These are phyloP conservation scores for Cichorium intybus DNA, from an alignment of 140 eudicot genomes.

Conservation along the genomic window DNA sequence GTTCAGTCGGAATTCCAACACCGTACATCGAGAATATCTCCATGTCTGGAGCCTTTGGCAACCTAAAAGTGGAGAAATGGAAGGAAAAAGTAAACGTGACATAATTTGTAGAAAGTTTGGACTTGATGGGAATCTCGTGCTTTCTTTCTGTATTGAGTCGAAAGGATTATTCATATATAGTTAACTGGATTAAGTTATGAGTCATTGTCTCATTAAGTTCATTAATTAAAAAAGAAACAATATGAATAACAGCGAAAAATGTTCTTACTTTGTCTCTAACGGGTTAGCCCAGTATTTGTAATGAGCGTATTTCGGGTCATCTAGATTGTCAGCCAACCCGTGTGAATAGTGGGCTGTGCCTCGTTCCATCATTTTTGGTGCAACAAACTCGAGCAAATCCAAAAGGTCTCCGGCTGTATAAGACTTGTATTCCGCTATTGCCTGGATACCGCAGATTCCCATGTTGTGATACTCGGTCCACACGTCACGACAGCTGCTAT, in stretches of 20 bases:
- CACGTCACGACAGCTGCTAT: constrained; percentile 70
- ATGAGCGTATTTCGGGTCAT: constrained; percentile 83
- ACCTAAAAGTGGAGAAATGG: constrained; percentile 32
- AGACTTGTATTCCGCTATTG: constrained; percentile 70
- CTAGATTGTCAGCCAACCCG: constrained; percentile 81
- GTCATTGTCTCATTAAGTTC: too few species aligned
- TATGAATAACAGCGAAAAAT: neutral
- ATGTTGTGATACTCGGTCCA: constrained; percentile 99
- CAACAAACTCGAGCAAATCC: constrained; percentile 79
- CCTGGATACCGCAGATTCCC: constrained; percentile 73
- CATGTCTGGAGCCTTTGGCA: constrained; percentile 91
- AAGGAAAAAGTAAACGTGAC: too few species aligned
- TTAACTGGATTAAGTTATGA: too few species aligned
- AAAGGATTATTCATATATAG: too few species aligned
- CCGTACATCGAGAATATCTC: constrained; percentile 89
- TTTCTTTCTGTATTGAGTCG: too few species aligned
- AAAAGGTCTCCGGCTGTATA: constrained; percentile 76
- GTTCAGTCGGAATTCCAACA: constrained; percentile 84
- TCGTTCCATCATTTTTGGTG: constrained; percentile 93
- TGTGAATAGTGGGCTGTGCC: constrained; percentile 74
- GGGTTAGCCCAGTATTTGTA: constrained; percentile 95
- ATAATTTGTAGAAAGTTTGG: too few species aligned
- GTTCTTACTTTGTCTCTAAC: constrained; percentile 75
- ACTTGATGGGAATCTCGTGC: neutral
- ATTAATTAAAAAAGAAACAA: too few species aligned